Percentiles rank a stretch among this genome's conserved stretches.
These are phyloP conservation scores for Puccinia brachypodii DNA, from an alignment of 1,284 basidiomycete species.

Conservation along the genomic window DNA sequence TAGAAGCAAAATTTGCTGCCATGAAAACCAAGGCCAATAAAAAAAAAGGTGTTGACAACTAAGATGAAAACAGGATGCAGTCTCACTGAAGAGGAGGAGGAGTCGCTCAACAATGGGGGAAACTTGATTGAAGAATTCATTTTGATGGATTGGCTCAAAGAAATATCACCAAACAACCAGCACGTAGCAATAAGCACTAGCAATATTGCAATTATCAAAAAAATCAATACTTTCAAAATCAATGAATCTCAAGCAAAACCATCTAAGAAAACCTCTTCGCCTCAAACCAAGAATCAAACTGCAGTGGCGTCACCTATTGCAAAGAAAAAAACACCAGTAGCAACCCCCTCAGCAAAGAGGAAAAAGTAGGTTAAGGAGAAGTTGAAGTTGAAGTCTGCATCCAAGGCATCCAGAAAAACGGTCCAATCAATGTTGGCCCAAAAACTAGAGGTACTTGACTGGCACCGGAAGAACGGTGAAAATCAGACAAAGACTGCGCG, in stretches of 20 bases:
- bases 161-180: not conserved
- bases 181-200: not conserved
- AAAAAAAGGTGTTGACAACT: not conserved
- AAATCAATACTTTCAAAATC: not conserved
- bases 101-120: not conserved
- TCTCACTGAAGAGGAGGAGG: not conserved
- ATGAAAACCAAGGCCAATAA: not conserved
- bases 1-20: not conserved
- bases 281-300: not conserved
- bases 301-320: not conserved
- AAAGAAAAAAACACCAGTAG: not conserved
- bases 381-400: not conserved
- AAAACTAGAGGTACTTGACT: slow-evolving; percentile 29
- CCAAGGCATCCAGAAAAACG: not conserved
- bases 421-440: slow-evolving; percentile 5
- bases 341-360: no score
- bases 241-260: not conserved
- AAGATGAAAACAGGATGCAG: not conserved
- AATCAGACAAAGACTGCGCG: not conserved
- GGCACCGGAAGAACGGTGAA: slow-evolving; percentile 4
- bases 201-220: not conserved
- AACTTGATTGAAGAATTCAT: slow-evolving; percentile 4
- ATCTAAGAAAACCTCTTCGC: no score
- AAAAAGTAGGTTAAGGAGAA: not conserved
- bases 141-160: not conserved